Evolutionary conservation across 2,329 filamentous ascomycete genomes (phyloP).

Genomic region (Pseudogymnoascus sp.): DNA sequence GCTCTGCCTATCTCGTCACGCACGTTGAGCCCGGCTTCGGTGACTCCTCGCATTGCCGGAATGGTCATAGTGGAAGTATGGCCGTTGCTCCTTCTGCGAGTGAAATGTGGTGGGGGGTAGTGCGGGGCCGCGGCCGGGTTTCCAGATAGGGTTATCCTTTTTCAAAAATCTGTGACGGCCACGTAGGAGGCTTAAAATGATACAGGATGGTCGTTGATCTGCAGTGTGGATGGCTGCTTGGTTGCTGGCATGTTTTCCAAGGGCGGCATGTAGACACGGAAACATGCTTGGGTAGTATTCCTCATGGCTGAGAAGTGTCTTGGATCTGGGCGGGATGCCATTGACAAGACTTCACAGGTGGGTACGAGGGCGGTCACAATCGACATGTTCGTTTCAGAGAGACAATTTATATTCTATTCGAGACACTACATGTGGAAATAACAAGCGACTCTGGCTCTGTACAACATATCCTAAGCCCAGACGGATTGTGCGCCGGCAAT

Average conservation of each 20-base stretch:
- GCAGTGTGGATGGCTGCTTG: neutral
- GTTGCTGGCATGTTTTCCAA: neutral
- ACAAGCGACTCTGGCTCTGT: neutral
- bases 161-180: neutral
- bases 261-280: neutral
- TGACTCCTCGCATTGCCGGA: neutral
- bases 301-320: neutral
- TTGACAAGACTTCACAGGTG: neutral
- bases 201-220: neutral
- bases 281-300: neutral
- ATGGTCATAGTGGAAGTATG: neutral
- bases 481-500: neutral
- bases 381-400: neutral
- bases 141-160: neutral
- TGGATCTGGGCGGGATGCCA: neutral
- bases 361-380: neutral
- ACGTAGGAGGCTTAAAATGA: neutral
- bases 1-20: neutral
- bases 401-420: neutral
- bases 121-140: neutral
- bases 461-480: neutral
- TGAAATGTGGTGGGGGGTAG: neutral
- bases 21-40: neutral
- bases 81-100: neutral
- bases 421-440: neutral